phyloP scores from a whole-genome alignment of 257 asterid species.

The Ocimum tenuiflorum region DNA sequence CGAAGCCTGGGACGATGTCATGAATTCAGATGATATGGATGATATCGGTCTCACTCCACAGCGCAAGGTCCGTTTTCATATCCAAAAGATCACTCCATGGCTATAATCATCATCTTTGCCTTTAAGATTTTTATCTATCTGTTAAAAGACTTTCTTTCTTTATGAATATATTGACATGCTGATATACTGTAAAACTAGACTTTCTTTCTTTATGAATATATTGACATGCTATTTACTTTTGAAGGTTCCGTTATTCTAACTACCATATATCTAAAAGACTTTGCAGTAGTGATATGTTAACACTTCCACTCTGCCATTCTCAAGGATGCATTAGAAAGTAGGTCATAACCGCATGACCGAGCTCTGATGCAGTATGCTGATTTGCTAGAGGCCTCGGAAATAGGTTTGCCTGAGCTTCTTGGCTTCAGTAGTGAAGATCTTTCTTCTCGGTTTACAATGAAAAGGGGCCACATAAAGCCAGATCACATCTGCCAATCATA shows the following conservation, averaged over 20 bases:
- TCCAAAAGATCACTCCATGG: background rate
- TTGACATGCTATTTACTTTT: background rate
- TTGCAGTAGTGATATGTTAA: background rate
- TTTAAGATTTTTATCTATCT: too few species aligned
- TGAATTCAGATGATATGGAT: conserved; percentile 63
- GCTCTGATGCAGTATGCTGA: conserved; percentile 60
- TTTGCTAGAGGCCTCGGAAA: conserved; percentile 46
- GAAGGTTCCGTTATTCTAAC: too few species aligned
- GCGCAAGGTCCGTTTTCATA: conserved; percentile 64
- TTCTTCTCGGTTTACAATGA: conserved; percentile 50
- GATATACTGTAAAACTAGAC: too few species aligned
- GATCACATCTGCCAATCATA: conserved; percentile 67
- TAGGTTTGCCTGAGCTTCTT: conserved; percentile 55
- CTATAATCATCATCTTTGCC: too few species aligned
- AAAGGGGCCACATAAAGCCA: conserved; percentile 67
- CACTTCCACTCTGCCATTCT: background rate
- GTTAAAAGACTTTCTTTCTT: too few species aligned
- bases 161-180: too few species aligned
- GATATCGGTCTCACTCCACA: conserved; percentile 54
- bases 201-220: background rate
- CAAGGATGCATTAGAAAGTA: conserved; percentile 69
- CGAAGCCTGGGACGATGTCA: conserved; percentile 87
- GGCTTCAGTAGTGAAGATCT: conserved; percentile 38
- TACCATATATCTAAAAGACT: too few species aligned
- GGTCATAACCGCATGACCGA: conserved; percentile 74